These are phyloP conservation scores for Fusarium redolens DNA, from an alignment of 2,329 filamentous ascomycete genomes.

Conservation along the genomic window DNA sequence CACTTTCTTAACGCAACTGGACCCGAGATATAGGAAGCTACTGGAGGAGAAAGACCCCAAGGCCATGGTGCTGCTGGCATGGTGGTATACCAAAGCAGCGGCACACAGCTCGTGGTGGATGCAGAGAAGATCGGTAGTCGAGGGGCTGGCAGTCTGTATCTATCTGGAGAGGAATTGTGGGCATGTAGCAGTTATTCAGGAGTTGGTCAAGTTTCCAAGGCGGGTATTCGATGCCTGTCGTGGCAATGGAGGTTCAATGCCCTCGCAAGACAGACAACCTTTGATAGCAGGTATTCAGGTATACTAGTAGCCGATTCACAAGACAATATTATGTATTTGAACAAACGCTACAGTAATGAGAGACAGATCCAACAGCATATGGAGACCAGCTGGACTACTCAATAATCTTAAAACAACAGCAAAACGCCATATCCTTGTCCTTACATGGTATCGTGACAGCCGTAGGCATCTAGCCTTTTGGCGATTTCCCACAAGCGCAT, in stretches of 20 bases:
- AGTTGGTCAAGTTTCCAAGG: conserved; percentile 35
- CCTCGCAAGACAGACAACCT: neutral
- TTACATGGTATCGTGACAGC: conserved; percentile 29
- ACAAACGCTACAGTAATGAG: conserved; percentile 20
- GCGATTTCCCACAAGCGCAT: neutral
- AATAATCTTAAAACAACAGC: conserved; percentile 1
- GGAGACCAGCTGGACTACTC: neutral
- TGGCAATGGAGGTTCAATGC: neutral
- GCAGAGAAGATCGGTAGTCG: conserved; percentile 56
- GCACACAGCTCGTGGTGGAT: conserved; percentile 60
- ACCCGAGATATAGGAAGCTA: conserved; percentile 56
- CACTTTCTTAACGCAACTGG: conserved; percentile 59
- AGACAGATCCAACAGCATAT: conserved; percentile 8
- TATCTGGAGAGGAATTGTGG: conserved; percentile 46
- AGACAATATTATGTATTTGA: conserved; percentile 1
- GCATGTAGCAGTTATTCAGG: conserved; percentile 16
- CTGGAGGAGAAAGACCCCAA: conserved; percentile 62
- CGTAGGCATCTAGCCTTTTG: neutral
- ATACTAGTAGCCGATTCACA: neutral
- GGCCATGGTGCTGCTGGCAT: conserved; percentile 65
- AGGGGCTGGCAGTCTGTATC: conserved; percentile 62
- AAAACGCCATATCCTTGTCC: conserved; percentile 24
- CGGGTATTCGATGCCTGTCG: conserved; percentile 18
- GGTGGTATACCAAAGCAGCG: conserved; percentile 65
- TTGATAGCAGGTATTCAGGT: neutral